Evolutionary conservation across 179 eudicot species (phyloP).

Genomic region (Silene coronaria): DNA sequence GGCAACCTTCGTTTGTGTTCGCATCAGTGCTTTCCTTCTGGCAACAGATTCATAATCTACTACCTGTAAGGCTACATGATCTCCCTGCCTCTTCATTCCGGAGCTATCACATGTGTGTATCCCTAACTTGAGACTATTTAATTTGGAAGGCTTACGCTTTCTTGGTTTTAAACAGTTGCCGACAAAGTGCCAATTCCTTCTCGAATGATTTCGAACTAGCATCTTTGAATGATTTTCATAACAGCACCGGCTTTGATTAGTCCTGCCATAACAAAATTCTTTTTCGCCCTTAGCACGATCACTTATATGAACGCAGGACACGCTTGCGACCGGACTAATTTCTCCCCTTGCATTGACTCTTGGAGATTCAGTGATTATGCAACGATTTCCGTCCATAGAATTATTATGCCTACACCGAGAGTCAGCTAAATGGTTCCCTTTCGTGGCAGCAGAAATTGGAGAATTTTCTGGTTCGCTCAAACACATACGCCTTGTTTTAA

Average conservation of each 20-base stretch:
- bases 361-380: constrained; percentile 10
- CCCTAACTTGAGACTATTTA: constrained; percentile 15
- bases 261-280: too few relatives aligned
- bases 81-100: constrained; percentile 17
- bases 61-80: constrained; percentile 16
- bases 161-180: constrained; percentile 25
- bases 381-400: constrained; percentile 7
- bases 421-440: constrained; percentile 2
- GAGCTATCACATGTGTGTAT: constrained; percentile 20
- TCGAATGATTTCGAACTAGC: constrained; percentile 17
- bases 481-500: constrained; percentile 28
- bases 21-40: constrained; percentile 22
- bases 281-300: too few relatives aligned
- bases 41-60: constrained; percentile 18
- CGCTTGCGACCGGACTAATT: constrained; percentile 8
- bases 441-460: constrained; percentile 18
- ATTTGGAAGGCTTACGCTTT: constrained; percentile 22
- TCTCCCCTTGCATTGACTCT: constrained; percentile 7
- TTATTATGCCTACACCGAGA: constrained; percentile 19
- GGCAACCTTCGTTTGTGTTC: constrained; percentile 26
- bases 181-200: constrained; percentile 19
- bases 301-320: constrained; percentile 10
- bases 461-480: constrained; percentile 26
- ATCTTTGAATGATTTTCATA: constrained; percentile 12
- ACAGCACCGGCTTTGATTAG: too few relatives aligned